Base-by-base conservation (phyloP, 2,329 filamentous ascomycete genomes). In the Cladosporium sp. region DNA sequence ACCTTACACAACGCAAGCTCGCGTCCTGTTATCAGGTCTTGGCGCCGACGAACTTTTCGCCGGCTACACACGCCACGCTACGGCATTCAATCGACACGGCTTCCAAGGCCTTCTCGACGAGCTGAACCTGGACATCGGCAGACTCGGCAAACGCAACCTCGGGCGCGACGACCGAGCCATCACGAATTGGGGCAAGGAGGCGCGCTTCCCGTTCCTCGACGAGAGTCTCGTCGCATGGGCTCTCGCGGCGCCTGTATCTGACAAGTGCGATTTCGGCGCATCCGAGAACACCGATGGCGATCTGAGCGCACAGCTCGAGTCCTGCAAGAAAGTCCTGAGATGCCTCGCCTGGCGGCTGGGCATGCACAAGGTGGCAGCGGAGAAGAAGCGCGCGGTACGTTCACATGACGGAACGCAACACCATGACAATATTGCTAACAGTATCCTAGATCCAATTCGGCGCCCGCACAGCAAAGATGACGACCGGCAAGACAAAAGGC, bases 31-130 rank as follows among this genome's bases (percentile, higher is more conserved):
- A 0, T 97, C 93, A 0, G 95, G 93, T 0, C 80, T 98, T 1
- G 93, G 95, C 1, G 95, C 95, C 1, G 93, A 98, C 65, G 93
- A 98, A 71, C 80, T 98, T 1, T 97, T 98, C 66, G 93, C 88
- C 13, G 93, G 93, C 7, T 98, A 98, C 67, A 84, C 83, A 9
- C 83, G 95, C 7, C 93, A 98, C 63, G 80, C 82, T 2, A 82
- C 83, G 3, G 89, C 91, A 0, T 96, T 87, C 65, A 74, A 77
- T 6, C 80, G 85, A 7, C 72, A 74, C 14, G 86, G 89, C 0
- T 89, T 89, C 60, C 56, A 71, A 0, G 88, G 85, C 0, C 78
- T 98, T 1, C 72, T 91, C 4, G 81, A 88, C 1, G 92, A 98
- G 70, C 79, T 98, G 4, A 82, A 87, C 54, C 77, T 97, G 3